phyloP scores from a whole-genome alignment of 139 green algal species.

The Tetradesmus obliquus region DNA sequence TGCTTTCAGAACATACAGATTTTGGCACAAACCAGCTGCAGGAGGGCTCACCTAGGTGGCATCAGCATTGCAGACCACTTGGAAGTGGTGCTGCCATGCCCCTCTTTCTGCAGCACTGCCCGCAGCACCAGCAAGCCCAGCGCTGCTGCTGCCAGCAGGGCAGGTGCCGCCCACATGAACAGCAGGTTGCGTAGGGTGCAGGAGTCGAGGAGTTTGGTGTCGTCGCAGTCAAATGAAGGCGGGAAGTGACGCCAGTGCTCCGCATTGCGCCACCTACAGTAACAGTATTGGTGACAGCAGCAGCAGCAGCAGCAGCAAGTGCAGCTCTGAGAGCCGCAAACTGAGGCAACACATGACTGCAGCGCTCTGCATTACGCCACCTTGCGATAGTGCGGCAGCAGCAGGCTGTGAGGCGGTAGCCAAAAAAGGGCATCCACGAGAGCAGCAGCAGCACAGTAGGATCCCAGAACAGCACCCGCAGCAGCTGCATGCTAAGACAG shows the following conservation, averaged over 20 bases:
- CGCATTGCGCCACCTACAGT: neutral
- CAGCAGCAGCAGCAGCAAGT: neutral
- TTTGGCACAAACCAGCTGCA: too few relatives aligned
- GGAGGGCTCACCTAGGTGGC: neutral
- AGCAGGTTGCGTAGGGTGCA: conserved; percentile 13
- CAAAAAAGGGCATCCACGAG: too few relatives aligned
- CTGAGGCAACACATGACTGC: too few relatives aligned
- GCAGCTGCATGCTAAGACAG: neutral
- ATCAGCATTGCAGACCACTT: neutral
- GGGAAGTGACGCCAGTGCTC: conserved; percentile 21
- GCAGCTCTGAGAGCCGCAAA: too few relatives aligned
- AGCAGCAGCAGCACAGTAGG: too few relatives aligned
- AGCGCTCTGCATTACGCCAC: too few relatives aligned
- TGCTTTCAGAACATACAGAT: too few relatives aligned
- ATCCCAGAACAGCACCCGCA: neutral
- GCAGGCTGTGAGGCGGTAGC: too few relatives aligned
- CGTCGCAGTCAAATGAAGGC: conserved; percentile 23
- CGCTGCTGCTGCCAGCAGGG: neutral
- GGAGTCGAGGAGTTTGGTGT: neutral
- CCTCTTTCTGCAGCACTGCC: neutral
- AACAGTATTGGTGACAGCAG: neutral
- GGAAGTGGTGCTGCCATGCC: neutral
- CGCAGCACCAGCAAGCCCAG: conserved; percentile 13
- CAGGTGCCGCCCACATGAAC: conserved; percentile 16
- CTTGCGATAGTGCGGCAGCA: too few relatives aligned